phyloP scores from a whole-genome alignment of 257 asterid genomes.

The Nicotiana paniculata region DNA sequence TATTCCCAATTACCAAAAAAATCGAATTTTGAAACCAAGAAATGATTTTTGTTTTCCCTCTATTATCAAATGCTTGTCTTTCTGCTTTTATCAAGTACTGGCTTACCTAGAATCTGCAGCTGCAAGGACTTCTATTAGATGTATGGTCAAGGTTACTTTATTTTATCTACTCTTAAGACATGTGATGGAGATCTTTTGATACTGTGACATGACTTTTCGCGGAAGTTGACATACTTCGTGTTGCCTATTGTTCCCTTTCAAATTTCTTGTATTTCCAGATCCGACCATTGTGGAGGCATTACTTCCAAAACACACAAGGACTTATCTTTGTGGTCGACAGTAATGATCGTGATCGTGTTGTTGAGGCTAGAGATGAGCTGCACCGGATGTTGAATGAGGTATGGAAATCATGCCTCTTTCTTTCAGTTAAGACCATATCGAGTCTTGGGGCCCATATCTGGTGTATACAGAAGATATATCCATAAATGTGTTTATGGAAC shows the following conservation, averaged over 20 bases:
- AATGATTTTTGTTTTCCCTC: background rate
- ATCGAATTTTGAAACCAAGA: background rate
- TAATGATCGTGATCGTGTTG: constrained; percentile 80
- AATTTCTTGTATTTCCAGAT: constrained; percentile 35
- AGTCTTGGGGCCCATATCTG: background rate
- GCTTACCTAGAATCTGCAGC: background rate
- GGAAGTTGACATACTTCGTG: background rate
- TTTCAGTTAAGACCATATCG: background rate
- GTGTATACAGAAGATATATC: background rate
- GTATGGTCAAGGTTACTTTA: background rate
- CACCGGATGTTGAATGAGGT: constrained; percentile 86
- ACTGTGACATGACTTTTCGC: background rate
- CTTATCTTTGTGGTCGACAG: constrained; percentile 79
- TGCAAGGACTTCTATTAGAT: background rate
- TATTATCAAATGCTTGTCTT: background rate
- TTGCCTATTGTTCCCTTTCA: background rate
- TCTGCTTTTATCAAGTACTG: background rate
- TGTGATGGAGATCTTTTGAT: background rate
- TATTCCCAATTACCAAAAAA: background rate
- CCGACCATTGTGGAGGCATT: constrained; percentile 85
- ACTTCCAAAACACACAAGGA: constrained; percentile 85
- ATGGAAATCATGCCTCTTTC: background rate
- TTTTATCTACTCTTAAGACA: background rate
- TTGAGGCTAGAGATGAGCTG: constrained; percentile 83
- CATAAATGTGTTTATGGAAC: background rate